phyloP scores from a whole-genome alignment of 768 basidiomycete species.

The Trametes cinnabarina region DNA sequence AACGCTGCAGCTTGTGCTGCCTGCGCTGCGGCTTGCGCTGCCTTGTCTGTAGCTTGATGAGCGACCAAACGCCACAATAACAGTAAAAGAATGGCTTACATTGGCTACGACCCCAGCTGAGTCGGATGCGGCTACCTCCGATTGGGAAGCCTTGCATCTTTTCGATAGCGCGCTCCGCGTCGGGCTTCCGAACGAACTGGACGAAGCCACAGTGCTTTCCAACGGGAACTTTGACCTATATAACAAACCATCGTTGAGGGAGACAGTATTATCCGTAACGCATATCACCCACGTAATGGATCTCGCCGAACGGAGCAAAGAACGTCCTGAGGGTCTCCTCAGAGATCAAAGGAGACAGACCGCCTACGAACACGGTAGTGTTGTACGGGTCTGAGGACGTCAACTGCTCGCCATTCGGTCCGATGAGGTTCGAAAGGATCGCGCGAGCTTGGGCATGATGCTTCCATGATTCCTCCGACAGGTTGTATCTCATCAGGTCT shows the following conservation, averaged over 20 bases:
- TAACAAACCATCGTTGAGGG: conserved; percentile 4
- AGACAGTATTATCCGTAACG: conserved; percentile 1
- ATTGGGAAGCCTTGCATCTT: conserved; percentile 97
- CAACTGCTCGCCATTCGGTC: conserved; percentile 82
- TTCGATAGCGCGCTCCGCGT: conserved; percentile 90
- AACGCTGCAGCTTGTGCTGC: conserved; percentile 70
- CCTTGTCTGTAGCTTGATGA: conserved; percentile 63
- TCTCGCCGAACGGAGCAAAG: conserved; percentile 90
- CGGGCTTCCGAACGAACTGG: conserved; percentile 88
- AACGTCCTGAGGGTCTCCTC: conserved; percentile 91
- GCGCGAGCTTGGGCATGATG: conserved; percentile 82
- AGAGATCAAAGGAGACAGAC: conserved; percentile 80
- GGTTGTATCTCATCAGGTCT: conserved; percentile 47
- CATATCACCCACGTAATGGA: conserved; percentile 70
- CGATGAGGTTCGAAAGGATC: conserved; percentile 78
- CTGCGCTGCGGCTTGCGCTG: conserved; percentile 86
- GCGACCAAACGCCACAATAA: conserved; percentile 7
- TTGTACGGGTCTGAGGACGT: conserved; percentile 94
- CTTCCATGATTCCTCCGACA: conserved; percentile 79
- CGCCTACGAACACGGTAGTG: conserved; percentile 94
- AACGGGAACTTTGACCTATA: conserved; percentile 91
- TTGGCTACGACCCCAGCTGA: conserved; percentile 94
- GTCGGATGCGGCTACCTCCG: conserved; percentile 84
- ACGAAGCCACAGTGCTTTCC: conserved; percentile 97
- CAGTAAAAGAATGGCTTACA: conserved; percentile 44